Percentiles rank a stretch among this genome's conserved stretches.
Conservation (phyloP, 1,284 basidiomycete species). For the Heterobasidion occidentale region DNA sequence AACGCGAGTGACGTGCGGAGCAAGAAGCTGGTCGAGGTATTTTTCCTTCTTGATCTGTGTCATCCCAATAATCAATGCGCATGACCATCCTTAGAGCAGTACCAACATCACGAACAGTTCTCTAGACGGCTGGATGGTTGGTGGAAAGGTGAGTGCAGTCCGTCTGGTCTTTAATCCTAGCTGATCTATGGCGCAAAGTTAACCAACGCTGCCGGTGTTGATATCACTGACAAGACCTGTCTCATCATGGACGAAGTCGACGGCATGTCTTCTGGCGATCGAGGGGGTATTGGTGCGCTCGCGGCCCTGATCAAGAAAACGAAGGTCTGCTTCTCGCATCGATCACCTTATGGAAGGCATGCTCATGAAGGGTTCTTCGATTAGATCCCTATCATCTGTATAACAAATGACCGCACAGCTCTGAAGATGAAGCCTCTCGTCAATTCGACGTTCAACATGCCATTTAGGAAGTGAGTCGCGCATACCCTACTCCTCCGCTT, state of each 20-base stretch:
- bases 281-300: constrained; percentile 92
- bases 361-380: neutral
- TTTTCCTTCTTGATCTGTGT: neutral
- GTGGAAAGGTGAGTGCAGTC: constrained; percentile 39
- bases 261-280: constrained; percentile 96
- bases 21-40: constrained; percentile 92
- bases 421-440: constrained; percentile 90
- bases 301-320: constrained; percentile 93
- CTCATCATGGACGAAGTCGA: constrained; percentile 99
- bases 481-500: neutral
- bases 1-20: constrained; percentile 95
- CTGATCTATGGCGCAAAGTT: constrained; percentile 18
- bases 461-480: constrained; percentile 62
- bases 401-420: constrained; percentile 85
- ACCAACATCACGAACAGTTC: constrained; percentile 87
- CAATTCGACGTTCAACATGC: constrained; percentile 66
- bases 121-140: constrained; percentile 81
- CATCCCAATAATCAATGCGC: neutral
- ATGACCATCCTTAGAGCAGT: constrained; percentile 44
- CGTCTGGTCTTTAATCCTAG: neutral
- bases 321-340: constrained; percentile 40
- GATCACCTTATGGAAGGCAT: neutral
- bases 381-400: constrained; percentile 95
- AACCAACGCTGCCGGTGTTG: constrained; percentile 61
- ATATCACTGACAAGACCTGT: constrained; percentile 75